Percentiles rank a stretch among this genome's conserved stretches.
These are phyloP conservation scores for Chenopodium suecicum DNA, from an alignment of 148 eudicot species.

Conservation along the genomic window DNA sequence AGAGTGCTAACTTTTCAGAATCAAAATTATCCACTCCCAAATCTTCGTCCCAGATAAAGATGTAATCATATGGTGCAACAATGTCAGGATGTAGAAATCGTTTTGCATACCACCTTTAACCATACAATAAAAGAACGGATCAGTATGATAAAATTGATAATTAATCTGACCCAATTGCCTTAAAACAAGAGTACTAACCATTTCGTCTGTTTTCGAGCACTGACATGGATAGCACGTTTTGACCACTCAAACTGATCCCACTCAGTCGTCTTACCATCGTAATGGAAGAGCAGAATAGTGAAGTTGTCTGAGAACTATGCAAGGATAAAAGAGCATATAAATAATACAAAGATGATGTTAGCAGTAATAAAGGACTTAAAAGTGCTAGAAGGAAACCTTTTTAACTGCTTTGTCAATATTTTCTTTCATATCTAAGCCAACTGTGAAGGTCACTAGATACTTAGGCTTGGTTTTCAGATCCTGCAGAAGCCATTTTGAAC, in stretches of 20 bases:
- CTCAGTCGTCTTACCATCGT: conserved; percentile 68
- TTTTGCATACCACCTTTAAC: conserved; percentile 94
- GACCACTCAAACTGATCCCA: conserved; percentile 95
- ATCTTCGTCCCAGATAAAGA: conserved; percentile 97
- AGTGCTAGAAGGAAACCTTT: conserved; percentile 48
- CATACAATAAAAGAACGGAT: neutral
- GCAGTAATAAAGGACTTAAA: neutral
- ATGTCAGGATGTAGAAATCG: conserved; percentile 92
- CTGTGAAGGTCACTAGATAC: conserved; percentile 80
- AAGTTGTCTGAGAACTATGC: conserved; percentile 80
- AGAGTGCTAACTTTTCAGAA: conserved; percentile 72
- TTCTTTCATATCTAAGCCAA: conserved; percentile 56
- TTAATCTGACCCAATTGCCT: neutral
- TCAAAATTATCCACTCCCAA: conserved; percentile 81
- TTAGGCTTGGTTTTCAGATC: conserved; percentile 56
- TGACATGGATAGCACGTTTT: conserved; percentile 69
- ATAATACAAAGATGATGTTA: neutral
- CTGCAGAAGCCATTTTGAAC: conserved; percentile 35
- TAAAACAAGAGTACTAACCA: conserved; percentile 42
- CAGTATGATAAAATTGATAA: neutral
- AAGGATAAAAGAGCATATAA: neutral
- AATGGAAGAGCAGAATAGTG: conserved; percentile 73
- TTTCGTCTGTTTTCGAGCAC: conserved; percentile 68
- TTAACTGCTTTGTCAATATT: conserved; percentile 64
- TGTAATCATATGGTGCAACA: conserved; percentile 88